Evolutionary conservation across 139 green algal species (phyloP).

Genomic region (Diplosphaera chodatii): DNA sequence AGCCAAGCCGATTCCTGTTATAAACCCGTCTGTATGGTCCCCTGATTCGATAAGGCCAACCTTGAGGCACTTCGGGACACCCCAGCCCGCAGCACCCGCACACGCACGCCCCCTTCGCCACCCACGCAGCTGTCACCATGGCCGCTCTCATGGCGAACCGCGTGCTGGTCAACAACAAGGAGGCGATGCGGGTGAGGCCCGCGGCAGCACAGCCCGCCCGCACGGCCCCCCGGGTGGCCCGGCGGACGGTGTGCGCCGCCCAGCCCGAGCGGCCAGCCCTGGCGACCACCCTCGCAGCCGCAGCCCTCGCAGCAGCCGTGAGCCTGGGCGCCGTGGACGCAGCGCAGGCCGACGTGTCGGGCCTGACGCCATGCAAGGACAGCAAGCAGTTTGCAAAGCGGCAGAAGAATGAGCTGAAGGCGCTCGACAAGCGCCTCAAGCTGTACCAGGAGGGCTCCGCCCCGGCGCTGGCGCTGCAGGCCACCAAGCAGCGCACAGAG

Average conservation of each 20-base stretch:
- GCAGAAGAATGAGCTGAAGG: constrained; percentile 92
- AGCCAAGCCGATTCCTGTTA: too few relatives aligned
- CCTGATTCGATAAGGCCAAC: too few relatives aligned
- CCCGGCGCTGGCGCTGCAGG: constrained; percentile 82
- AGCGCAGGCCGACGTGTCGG: constrained; percentile 82
- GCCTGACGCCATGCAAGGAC: constrained; percentile 93
- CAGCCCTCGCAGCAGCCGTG: constrained; percentile 57
- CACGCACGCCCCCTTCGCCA: too few relatives aligned
- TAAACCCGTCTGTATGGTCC: too few relatives aligned
- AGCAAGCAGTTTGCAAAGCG: constrained; percentile 92
- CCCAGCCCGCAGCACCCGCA: too few relatives aligned
- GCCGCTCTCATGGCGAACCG: neutral
- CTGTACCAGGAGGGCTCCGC: constrained; percentile 87
- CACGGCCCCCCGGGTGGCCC: too few relatives aligned
- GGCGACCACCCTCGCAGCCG: constrained; percentile 46
- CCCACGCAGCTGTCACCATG: neutral
- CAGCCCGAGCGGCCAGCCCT: neutral
- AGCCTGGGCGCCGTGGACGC: constrained; percentile 59
- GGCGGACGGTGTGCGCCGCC: neutral
- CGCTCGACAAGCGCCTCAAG: constrained; percentile 77
- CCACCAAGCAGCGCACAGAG: constrained; percentile 92
- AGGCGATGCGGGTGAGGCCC: neutral
- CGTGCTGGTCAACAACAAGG: neutral
- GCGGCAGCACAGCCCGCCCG: neutral
- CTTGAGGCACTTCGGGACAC: too few relatives aligned